phyloP scores from a whole-genome alignment of 2,329 filamentous ascomycete species.

The Talaromyces pinophilus region DNA sequence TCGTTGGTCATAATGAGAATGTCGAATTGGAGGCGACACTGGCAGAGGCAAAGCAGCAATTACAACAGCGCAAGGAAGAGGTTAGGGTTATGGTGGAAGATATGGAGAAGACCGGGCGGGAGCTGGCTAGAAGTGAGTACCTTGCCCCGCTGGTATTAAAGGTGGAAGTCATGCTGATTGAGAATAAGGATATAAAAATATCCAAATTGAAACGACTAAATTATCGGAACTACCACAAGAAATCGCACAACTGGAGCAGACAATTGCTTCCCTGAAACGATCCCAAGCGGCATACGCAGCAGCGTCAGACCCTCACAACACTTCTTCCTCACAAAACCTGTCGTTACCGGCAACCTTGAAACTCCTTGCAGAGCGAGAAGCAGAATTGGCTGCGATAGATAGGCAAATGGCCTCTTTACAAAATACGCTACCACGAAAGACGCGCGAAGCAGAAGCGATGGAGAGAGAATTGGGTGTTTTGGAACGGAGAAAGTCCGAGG shows the following conservation, averaged over 20 bases:
- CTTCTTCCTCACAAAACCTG: slow-evolving; percentile 41
- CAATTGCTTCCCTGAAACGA: slow-evolving; percentile 54
- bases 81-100: slow-evolving; percentile 72
- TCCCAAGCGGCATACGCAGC: slow-evolving; percentile 61
- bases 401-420: slow-evolving; percentile 45
- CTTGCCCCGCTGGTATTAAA: neutral
- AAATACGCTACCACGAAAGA: slow-evolving; percentile 48
- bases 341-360: slow-evolving; percentile 44
- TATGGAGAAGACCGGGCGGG: slow-evolving; percentile 68
- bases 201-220: slow-evolving; percentile 55
- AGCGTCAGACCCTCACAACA: slow-evolving; percentile 43
- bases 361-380: slow-evolving; percentile 44
- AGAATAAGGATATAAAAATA: slow-evolving; percentile 53
- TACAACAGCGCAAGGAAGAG: slow-evolving; percentile 78
- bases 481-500: slow-evolving; percentile 49
- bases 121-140: slow-evolving; percentile 59
- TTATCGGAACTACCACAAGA: slow-evolving; percentile 54
- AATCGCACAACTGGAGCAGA: slow-evolving; percentile 54
- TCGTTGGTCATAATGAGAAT: slow-evolving; percentile 82
- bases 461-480: slow-evolving; percentile 47
- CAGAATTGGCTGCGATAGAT: slow-evolving; percentile 45
- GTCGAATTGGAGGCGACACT: slow-evolving; percentile 71
- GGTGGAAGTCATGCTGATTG: neutral
- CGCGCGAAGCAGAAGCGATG: slow-evolving; percentile 47
- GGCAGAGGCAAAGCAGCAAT: slow-evolving; percentile 67